phyloP scores from a whole-genome alignment of 208 protist species.

The Crithidia bombi region DNA sequence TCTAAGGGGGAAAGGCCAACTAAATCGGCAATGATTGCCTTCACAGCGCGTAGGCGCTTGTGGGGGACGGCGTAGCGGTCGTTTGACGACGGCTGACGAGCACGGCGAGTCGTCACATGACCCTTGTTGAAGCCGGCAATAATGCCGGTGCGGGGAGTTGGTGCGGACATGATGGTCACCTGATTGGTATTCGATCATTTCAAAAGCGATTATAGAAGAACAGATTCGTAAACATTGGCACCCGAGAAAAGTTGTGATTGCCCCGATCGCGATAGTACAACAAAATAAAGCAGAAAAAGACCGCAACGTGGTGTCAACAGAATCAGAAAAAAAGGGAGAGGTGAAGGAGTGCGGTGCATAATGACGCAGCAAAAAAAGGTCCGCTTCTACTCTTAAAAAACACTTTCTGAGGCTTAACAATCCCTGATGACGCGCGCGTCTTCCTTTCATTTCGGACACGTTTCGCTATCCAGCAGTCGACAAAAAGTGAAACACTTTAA shows the following conservation, averaged over 20 bases:
- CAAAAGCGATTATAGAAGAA: background rate
- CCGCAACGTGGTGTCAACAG: too few relatives aligned
- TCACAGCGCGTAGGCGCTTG: conserved; percentile 91
- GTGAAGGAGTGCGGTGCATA: too few relatives aligned
- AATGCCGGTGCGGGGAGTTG: conserved; percentile 84
- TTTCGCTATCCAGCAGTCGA: too few relatives aligned
- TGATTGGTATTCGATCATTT: background rate
- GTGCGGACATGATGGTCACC: conserved; percentile 56
- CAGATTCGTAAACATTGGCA: too few relatives aligned
- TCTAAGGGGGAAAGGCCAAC: conserved; percentile 92
- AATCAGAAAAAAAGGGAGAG: background rate
- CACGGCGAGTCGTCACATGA: conserved; percentile 88
- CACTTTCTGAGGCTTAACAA: too few relatives aligned
- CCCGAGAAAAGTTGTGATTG: too few relatives aligned
- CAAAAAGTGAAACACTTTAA: too few relatives aligned
- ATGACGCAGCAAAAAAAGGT: too few relatives aligned
- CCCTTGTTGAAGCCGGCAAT: conserved; percentile 94
- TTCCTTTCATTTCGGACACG: too few relatives aligned
- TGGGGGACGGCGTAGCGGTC: conserved; percentile 87
- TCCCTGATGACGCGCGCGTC: too few relatives aligned
- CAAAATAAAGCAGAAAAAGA: too few relatives aligned
- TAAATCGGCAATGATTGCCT: conserved; percentile 90
- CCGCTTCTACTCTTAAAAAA: too few relatives aligned
- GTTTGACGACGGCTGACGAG: conserved; percentile 68
- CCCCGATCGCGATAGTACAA: background rate